Conservation (phyloP, 805 yeast genomes). For the Lipomyces kockii region DNA sequence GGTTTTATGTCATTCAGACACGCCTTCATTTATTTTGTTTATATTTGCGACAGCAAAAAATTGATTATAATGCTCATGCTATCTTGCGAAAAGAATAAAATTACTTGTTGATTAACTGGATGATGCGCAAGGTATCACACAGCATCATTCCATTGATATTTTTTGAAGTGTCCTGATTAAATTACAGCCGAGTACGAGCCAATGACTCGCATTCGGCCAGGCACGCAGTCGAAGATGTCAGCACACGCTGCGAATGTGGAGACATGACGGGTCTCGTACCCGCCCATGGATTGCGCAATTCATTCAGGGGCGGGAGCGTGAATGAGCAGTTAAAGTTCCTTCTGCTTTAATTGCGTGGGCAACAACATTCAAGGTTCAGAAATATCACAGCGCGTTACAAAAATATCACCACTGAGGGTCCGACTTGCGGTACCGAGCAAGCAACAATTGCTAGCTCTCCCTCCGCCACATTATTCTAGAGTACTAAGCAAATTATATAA, state of each 20-base stretch:
- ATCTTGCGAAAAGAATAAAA: not conserved
- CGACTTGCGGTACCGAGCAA: too few species aligned
- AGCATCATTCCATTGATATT: too few species aligned
- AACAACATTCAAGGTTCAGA: too few species aligned
- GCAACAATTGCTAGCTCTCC: too few species aligned
- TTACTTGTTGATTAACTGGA: not conserved
- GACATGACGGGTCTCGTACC: constrained; percentile 1
- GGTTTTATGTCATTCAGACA: not conserved
- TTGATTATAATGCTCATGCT: not conserved
- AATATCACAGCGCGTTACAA: not conserved
- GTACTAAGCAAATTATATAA: too few species aligned
- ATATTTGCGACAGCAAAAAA: not conserved
- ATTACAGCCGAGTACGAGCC: not conserved
- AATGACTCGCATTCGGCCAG: not conserved
- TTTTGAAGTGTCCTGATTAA: not conserved
- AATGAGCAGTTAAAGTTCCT: too few species aligned
- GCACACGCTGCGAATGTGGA: not conserved
- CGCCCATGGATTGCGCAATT: constrained; percentile 4
- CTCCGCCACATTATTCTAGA: too few species aligned
- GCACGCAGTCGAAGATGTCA: not conserved
- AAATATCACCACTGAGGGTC: too few species aligned
- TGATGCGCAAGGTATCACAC: too few species aligned
- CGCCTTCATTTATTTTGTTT: not conserved
- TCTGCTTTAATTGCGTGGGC: too few species aligned
- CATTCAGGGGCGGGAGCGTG: constrained; percentile 8